A percentile compares a stretch with the other conserved stretches of the same genome.
Conservation (phyloP, 306 rosid species). For the Benincasa hispida region DNA sequence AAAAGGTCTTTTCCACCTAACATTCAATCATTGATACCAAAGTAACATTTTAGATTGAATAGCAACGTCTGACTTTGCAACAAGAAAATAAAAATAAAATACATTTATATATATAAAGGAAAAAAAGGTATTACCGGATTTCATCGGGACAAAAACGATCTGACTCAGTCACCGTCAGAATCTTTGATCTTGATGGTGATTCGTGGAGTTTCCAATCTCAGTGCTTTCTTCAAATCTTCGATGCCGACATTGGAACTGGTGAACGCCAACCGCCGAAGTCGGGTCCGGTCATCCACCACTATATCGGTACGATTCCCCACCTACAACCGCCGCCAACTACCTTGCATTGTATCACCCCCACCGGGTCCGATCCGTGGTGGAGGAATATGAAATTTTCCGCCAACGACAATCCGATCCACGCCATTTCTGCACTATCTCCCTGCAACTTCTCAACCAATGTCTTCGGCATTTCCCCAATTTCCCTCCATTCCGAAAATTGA, state of each 20-base stretch:
- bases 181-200: background rate
- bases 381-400: constrained; percentile 32
- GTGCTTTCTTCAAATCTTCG: constrained; percentile 21
- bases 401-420: constrained; percentile 31
- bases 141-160: background rate
- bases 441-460: constrained; percentile 32
- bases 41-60: too few species aligned
- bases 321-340: constrained; percentile 17
- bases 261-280: constrained; percentile 34
- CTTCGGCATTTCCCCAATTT: constrained; percentile 57
- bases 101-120: too few species aligned
- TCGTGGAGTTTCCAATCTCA: background rate
- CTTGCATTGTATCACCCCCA: constrained; percentile 43
- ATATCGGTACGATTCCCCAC: constrained; percentile 35
- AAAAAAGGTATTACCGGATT: too few species aligned
- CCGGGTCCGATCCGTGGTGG: constrained; percentile 19
- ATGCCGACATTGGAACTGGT: constrained; percentile 30
- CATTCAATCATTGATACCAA: too few species aligned
- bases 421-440: constrained; percentile 23
- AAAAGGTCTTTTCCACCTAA: too few species aligned
- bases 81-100: too few species aligned
- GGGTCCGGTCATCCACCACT: constrained; percentile 13
- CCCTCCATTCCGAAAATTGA: constrained; percentile 18
- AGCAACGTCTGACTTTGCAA: too few species aligned
- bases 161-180: background rate